Percentiles rank a stretch among this genome's conserved stretches.
These are phyloP conservation scores for Trametes maxima DNA, from an alignment of 768 basidiomycete species.

Conservation along the genomic window DNA sequence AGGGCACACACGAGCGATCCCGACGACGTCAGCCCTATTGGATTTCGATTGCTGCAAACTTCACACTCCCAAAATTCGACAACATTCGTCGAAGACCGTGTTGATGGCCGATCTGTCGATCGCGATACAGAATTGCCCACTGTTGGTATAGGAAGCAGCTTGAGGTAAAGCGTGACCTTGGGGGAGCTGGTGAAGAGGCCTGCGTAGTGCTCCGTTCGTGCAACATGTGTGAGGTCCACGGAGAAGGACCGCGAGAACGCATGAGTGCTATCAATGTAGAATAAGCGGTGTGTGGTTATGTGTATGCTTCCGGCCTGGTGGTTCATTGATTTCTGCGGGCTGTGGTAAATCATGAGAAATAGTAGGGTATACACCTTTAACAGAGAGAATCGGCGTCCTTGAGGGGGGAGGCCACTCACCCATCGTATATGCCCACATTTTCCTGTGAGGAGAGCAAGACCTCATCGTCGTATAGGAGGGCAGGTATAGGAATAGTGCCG, in stretches of 20 bases:
- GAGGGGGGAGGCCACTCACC: conserved; percentile 50
- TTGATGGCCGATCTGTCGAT: neutral
- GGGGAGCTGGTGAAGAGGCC: conserved; percentile 88
- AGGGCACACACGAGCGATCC: conserved; percentile 72
- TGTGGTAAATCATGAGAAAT: conserved; percentile 41
- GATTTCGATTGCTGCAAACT: conserved; percentile 86
- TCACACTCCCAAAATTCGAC: conserved; percentile 79
- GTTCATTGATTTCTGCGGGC: conserved; percentile 77
- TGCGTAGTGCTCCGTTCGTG: conserved; percentile 84
- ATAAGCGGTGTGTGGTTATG: conserved; percentile 81
- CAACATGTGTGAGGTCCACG: conserved; percentile 63
- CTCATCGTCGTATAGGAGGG: conserved; percentile 82
- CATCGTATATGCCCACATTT: conserved; percentile 87
- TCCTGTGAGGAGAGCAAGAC: conserved; percentile 73
- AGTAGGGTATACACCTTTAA: neutral
- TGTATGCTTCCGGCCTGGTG: conserved; percentile 77
- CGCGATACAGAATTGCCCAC: conserved; percentile 4
- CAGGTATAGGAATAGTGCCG: conserved; percentile 76
- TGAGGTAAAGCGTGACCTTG: conserved; percentile 81
- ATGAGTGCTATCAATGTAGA: conserved; percentile 68
- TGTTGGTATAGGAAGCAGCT: conserved; percentile 27
- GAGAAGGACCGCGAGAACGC: conserved; percentile 62
- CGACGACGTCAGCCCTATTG: conserved; percentile 70
- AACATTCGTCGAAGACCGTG: conserved; percentile 22
- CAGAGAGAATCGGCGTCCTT: neutral